These are phyloP conservation scores for Amborella trichopoda DNA, from an alignment of 164 flowering plant genomes.

Conservation along the genomic window DNA sequence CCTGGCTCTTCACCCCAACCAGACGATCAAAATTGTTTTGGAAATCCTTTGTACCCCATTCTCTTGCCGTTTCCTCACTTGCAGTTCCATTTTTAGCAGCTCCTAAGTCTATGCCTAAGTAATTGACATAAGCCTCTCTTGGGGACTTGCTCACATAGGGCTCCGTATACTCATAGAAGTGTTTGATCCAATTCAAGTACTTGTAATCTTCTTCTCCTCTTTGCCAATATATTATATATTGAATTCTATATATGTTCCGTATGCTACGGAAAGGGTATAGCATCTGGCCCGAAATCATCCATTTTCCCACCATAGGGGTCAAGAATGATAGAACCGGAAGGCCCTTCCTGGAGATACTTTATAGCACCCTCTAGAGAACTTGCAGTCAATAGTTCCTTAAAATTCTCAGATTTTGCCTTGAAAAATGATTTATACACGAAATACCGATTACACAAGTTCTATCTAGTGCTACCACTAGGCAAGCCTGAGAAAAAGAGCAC, in stretches of 20 bases:
- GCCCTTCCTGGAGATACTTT: slow-evolving; percentile 2
- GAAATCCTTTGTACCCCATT: slow-evolving; percentile 16
- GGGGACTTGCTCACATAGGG: too few species aligned
- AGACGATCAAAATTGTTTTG: slow-evolving; percentile 9
- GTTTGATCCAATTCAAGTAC: too few species aligned
- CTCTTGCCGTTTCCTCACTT: slow-evolving; percentile 5
- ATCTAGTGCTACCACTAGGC: slow-evolving; percentile 1
- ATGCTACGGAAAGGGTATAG: slow-evolving; percentile 17
- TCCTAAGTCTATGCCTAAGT: slow-evolving; percentile 14
- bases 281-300: slow-evolving; percentile 5
- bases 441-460: slow-evolving; percentile 5
- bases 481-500: slow-evolving; percentile 5
- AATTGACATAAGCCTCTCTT: slow-evolving; percentile 11
- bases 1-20: slow-evolving; percentile 11
- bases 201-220: slow-evolving; percentile 3
- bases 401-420: slow-evolving; percentile 12
- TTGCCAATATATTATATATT: slow-evolving; percentile 7
- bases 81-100: slow-evolving; percentile 4
- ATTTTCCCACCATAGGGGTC: slow-evolving; percentile 20
- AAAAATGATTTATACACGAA: neutral
- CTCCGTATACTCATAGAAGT: too few species aligned
- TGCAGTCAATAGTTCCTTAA: slow-evolving; percentile 11
- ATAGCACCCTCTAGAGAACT: neutral
- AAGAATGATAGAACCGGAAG: neutral
- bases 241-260: slow-evolving; percentile 5